Evolutionary conservation across 1,139 yeast species (phyloP).

Genomic region (Zygosaccharomyces pseudobailii): DNA sequence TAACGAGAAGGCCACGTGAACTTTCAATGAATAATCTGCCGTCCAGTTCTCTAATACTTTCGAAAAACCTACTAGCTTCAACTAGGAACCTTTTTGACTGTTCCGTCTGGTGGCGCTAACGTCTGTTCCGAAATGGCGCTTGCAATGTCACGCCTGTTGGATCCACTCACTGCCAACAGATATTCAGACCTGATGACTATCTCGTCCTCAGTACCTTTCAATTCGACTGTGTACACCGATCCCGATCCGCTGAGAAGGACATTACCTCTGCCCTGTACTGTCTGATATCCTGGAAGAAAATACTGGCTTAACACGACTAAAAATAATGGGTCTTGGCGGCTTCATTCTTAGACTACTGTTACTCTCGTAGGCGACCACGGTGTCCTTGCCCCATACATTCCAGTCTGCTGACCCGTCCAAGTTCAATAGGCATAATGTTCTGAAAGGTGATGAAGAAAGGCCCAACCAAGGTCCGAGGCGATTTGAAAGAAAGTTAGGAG

Average conservation of each 20-base stretch:
- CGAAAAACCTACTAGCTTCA: slow-evolving; percentile 2
- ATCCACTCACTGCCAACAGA: slow-evolving; percentile 31
- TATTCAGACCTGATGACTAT: slow-evolving; percentile 28
- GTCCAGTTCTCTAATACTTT: slow-evolving; percentile 14
- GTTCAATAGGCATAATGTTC: slow-evolving; percentile 26
- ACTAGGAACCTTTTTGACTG: slow-evolving; percentile 3
- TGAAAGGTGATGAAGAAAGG: slow-evolving; percentile 17
- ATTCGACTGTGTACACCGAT: slow-evolving; percentile 28
- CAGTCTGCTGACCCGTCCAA: slow-evolving; percentile 32
- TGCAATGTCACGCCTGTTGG: slow-evolving; percentile 24
- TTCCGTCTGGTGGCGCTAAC: slow-evolving; percentile 3
- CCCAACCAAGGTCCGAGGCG: slow-evolving; percentile 10
- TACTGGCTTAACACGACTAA: slow-evolving; percentile 7
- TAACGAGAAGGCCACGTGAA: slow-evolving; percentile 7
- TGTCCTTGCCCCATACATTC: slow-evolving; percentile 30
- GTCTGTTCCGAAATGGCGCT: slow-evolving; percentile 13
- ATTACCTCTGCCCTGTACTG: slow-evolving; percentile 32
- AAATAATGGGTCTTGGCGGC: slow-evolving; percentile 14
- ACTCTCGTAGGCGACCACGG: slow-evolving; percentile 31
- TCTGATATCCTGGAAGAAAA: slow-evolving; percentile 18
- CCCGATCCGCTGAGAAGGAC: slow-evolving; percentile 32
- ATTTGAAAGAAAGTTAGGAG: slow-evolving; percentile 17
- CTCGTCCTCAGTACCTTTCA: slow-evolving; percentile 25
- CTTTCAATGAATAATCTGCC: slow-evolving; percentile 14
- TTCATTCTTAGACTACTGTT: slow-evolving; percentile 27